Percentiles rank a stretch among this genome's conserved stretches.
phyloP scores from a whole-genome alignment of 2,329 filamentous ascomycete genomes.

The Aspergillus udagawae region DNA sequence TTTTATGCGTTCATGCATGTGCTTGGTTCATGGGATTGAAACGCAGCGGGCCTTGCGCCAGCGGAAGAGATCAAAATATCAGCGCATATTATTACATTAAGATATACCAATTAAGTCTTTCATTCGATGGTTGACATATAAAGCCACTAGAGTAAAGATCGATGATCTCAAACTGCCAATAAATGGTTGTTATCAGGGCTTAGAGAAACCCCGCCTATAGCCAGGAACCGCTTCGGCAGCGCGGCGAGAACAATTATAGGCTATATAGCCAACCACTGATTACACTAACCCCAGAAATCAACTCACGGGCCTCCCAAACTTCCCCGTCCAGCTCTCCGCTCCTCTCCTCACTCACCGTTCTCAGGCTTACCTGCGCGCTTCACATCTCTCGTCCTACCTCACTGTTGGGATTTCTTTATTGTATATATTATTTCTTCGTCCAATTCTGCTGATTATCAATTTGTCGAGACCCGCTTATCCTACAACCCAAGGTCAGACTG shows the following conservation, averaged over 20 bases:
- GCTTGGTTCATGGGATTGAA: neutral
- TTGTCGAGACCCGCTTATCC: neutral
- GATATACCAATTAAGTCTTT: neutral
- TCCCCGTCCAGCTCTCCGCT: neutral
- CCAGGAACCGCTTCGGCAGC: neutral
- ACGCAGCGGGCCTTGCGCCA: neutral
- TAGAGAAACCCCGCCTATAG: neutral
- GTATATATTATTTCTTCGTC: neutral
- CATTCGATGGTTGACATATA: neutral
- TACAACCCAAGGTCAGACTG: neutral
- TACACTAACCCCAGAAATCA: neutral
- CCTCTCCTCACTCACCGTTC: neutral
- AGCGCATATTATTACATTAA: neutral
- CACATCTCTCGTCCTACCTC: neutral
- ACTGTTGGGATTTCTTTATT: neutral
- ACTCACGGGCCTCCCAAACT: neutral
- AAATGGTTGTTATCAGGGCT: no score
- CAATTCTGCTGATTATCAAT: neutral
- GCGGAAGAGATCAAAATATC: neutral
- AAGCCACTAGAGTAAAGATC: neutral
- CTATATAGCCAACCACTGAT: no score
- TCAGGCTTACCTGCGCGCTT: neutral
- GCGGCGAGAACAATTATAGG: neutral
- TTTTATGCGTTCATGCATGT: neutral
- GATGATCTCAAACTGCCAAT: neutral